These are phyloP conservation scores for Plasmodium knowlesi DNA, from an alignment of 169 alveolate species.

Conservation along the genomic window DNA sequence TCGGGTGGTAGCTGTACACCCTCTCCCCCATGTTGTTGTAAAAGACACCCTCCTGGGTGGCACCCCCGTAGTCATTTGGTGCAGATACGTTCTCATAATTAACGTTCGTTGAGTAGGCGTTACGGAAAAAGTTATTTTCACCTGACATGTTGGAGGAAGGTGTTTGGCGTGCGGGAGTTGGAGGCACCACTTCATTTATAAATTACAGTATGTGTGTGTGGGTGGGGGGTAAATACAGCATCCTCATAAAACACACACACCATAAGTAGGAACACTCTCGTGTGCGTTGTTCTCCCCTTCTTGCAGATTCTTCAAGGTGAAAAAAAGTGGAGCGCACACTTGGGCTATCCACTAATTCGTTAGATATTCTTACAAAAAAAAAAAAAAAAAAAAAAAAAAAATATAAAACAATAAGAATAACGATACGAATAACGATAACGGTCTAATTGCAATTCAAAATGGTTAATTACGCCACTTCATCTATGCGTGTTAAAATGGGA, in stretches of 20 bases:
- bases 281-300: neutral
- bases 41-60: neutral
- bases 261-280: neutral
- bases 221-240: neutral
- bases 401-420: too few species aligned
- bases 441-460: neutral
- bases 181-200: neutral
- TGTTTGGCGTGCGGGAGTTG: neutral
- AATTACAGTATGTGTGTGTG: too few species aligned
- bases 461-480: neutral
- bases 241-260: neutral
- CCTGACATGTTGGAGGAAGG: neutral
- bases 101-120: constrained; percentile 11
- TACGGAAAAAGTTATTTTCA: constrained; percentile 28
- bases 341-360: neutral
- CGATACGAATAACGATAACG: neutral
- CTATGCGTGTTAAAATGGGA: neutral
- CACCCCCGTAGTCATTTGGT: neutral
- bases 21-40: neutral
- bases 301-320: neutral
- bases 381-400: neutral
- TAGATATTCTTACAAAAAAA: neutral
- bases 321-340: neutral
- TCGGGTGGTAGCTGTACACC: neutral
- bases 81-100: constrained; percentile 9